Percentiles rank a stretch among this genome's conserved stretches.
Conservation (phyloP, 306 rosid species). For the Castanospermum australe region DNA sequence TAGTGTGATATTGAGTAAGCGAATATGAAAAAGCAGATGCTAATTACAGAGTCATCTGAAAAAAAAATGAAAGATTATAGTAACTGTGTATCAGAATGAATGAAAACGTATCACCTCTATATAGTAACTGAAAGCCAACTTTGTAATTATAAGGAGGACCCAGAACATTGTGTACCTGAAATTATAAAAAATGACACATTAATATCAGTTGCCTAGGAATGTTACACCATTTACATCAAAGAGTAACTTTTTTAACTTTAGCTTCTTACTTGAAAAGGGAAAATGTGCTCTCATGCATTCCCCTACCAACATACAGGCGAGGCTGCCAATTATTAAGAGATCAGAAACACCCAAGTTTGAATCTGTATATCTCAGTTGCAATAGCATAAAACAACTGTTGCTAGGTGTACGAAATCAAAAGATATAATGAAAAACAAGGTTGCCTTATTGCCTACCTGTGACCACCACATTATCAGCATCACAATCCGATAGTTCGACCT, state of each 20-base stretch:
- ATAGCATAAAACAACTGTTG: not conserved
- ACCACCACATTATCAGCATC: constrained; percentile 99
- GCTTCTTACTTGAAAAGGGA: constrained; percentile 88
- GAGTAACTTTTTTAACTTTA: not conserved
- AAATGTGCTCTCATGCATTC: constrained; percentile 97
- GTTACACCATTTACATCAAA: constrained; percentile 6
- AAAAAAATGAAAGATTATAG: constrained; percentile 14
- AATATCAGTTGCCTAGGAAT: constrained; percentile 25
- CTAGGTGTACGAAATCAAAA: not conserved
- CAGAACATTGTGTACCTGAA: constrained; percentile 94
- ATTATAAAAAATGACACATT: constrained; percentile 16
- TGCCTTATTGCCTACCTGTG: constrained; percentile 63
- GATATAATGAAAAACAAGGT: not conserved
- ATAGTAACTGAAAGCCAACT: constrained; percentile 96
- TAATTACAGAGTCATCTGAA: constrained; percentile 4
- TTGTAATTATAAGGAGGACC: constrained; percentile 84
- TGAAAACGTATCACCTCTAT: constrained; percentile 67
- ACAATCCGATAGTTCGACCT: constrained; percentile 86
- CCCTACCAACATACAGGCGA: constrained; percentile 97
- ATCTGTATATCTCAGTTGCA: not conserved
- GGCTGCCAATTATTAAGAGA: constrained; percentile 67
- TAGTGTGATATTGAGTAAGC: not conserved
- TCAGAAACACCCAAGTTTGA: constrained; percentile 28
- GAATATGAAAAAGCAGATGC: not conserved
- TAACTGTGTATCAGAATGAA: not conserved